Base-by-base conservation (phyloP, 495 filamentous ascomycete genomes). In the Sordaria brevicollis region DNA sequence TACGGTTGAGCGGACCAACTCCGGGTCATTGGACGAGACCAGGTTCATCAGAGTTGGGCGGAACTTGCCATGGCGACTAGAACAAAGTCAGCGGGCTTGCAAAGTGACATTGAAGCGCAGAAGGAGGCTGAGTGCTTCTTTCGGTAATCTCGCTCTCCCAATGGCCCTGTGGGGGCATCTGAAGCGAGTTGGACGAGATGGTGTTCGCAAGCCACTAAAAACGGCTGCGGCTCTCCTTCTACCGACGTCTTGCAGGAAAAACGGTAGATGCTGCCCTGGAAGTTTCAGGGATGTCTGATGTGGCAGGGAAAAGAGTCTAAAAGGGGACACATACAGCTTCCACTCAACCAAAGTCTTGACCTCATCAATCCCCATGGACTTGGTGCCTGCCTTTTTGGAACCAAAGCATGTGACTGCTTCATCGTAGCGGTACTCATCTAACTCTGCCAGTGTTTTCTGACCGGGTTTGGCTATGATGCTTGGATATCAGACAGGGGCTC, bases 1-100 rank as follows among this genome's bases (percentile, higher is more conserved):
- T 25, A 87, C 84, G 9, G 82, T 86, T 25, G 79, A 71, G 9
- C 77, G 68, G 8, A 88, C 78, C 1, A 74, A 54, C 0, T 77
- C 71, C 4, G 80, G 76, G 0, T 81, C 77, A 74, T 93, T 94
- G 19, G 84, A 83, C 54, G 86, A 85, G 21, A 92, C 83, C 67
- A 91, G 85, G 15, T 87, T 86, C 77, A 89, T 82, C 29, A 94
- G 81, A 1, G 81, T 85, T 38, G 91, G 90, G n/a, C 91, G 86
- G 77, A 85, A 89, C 34, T 85, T 87, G 17, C 92, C 92, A 76
- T 93, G 91, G 73, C 81, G 82, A n/a, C 83, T 83, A 62, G 35
- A 54, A n/a, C 15, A 34, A 11, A 54, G 31, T 69, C 68, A 65
- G 36, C 33, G 67, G n/a, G 70, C 13, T 17, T 62, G 25, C 66